Evolutionary conservation across 2,329 filamentous ascomycete genomes (phyloP).

Genomic region (Neonectria sp.): DNA sequence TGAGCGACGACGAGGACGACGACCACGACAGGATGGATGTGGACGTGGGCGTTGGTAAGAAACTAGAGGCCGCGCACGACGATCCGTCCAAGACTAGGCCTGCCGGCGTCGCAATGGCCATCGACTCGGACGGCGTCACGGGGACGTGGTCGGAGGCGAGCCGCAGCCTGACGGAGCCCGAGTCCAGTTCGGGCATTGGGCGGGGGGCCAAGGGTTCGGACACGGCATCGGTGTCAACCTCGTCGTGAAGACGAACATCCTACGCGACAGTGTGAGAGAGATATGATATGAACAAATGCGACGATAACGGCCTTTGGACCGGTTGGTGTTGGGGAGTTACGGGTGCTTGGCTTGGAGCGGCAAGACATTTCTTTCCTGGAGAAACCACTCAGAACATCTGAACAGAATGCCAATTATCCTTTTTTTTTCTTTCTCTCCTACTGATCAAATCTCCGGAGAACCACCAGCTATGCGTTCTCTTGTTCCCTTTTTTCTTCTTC

Average conservation of each 20-base stretch:
- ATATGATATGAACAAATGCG: slow-evolving; percentile 17
- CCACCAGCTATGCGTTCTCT: background rate
- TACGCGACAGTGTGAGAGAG: background rate
- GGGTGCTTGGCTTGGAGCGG: background rate
- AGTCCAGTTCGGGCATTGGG: slow-evolving; percentile 54
- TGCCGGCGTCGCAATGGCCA: slow-evolving; percentile 39
- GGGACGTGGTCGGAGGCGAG: slow-evolving; percentile 56
- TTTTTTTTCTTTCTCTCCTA: background rate
- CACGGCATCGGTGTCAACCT: slow-evolving; percentile 55
- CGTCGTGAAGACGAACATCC: slow-evolving; percentile 34
- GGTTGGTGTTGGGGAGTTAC: slow-evolving; percentile 12
- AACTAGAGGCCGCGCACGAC: slow-evolving; percentile 26
- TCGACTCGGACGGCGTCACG: slow-evolving; percentile 41
- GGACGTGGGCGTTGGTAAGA: slow-evolving; percentile 36
- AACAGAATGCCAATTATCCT: slow-evolving; percentile 19
- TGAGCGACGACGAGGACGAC: slow-evolving; percentile 36
- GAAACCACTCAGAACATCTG: background rate
- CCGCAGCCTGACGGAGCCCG: slow-evolving; percentile 55
- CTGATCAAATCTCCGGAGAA: background rate
- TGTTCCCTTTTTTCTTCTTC: background rate
- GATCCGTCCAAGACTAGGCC: slow-evolving; percentile 31
- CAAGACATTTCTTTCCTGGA: slow-evolving; percentile 3
- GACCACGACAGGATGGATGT: slow-evolving; percentile 35
- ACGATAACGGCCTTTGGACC: slow-evolving; percentile 7
- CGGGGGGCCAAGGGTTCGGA: slow-evolving; percentile 55